phyloP scores from a whole-genome alignment of 2,329 filamentous ascomycete genomes.

The Thelonectria discophora region DNA sequence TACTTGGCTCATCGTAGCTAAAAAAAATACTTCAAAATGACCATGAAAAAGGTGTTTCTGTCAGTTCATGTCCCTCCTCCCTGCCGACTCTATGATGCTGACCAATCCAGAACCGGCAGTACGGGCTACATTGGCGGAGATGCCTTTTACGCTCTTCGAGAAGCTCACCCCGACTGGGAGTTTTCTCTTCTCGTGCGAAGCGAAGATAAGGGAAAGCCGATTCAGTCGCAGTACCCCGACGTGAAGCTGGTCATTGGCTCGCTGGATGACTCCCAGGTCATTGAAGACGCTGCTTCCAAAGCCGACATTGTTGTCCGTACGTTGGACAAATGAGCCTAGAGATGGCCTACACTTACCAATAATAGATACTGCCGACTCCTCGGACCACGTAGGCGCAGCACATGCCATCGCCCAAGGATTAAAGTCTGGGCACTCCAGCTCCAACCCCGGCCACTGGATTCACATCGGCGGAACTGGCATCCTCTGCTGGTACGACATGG shows the following conservation, averaged over 20 bases:
- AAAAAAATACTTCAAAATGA: background rate
- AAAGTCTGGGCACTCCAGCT: constrained; percentile 54
- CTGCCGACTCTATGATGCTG: background rate
- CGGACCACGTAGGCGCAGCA: constrained; percentile 55
- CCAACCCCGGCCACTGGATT: constrained; percentile 58
- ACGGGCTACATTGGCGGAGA: constrained; percentile 17
- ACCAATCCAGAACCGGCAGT: constrained; percentile 5
- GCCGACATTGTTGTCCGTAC: constrained; percentile 50
- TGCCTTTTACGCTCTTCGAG: constrained; percentile 4
- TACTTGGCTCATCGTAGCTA: too few relatives aligned
- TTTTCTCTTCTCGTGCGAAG: constrained; percentile 55
- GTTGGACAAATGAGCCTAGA: too few relatives aligned
- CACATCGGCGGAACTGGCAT: constrained; percentile 66
- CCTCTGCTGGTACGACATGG: constrained; percentile 59
- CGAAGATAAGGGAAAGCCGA: constrained; percentile 43
- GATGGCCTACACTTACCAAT: background rate
- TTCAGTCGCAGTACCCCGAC: constrained; percentile 44
- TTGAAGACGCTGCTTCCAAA: constrained; percentile 43
- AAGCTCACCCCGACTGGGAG: constrained; percentile 51
- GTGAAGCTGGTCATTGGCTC: constrained; percentile 44
- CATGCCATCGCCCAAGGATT: constrained; percentile 56
- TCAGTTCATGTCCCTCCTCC: background rate
- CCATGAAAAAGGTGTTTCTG: constrained; percentile 12
- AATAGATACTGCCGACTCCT: constrained; percentile 53
- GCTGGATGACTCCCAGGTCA: constrained; percentile 44